Base-by-base conservation (phyloP, 768 basidiomycete species). In the Hirschioporus abietinus region DNA sequence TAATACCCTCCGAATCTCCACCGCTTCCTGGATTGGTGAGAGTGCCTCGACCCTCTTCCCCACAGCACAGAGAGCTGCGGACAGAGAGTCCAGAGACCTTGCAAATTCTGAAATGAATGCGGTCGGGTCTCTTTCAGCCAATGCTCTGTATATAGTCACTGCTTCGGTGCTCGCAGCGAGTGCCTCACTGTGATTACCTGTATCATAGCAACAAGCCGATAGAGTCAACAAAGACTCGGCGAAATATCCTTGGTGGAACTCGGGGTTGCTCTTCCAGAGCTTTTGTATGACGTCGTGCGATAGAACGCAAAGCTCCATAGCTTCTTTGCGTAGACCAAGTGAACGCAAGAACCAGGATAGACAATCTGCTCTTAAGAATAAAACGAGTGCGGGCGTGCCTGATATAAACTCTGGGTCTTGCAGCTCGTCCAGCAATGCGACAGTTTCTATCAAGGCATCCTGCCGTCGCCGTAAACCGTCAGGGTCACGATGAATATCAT, bases 21-120 rank as follows among this genome's bases (percentile, higher is more conserved):
- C 58, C 15, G 68, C 67, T 63, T 68, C 67, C 34, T 26, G 36
- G 57, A 63, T 27, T 1, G 68, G 35, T 10, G 24, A 58, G 23
- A 69, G 34, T 4, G 68, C 68, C 20, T 68, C 30, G n/a, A 3
- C 58, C 58, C n/a, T 26, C 20, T 59, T 57, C 10, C 65, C 58
- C 7, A 7, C 58, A 9, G 9, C 25, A 59, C 68, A 20, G 8
- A 25, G 24, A 63, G 60, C 18, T 42, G 66, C 17, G 61, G 61
- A 58, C 34, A 52, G 25, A 62, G 30, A 17, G 58, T 63, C 9
- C 5, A 69, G 34, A 1, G 68, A 3, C 18, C 15, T 3, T 9
- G 69, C 68, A 60, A 69, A 65, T 3, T 65, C 7, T 1, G 35
- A 9, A 23, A 60, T 66, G 58, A 68, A 69, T 8, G 63, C 27